A percentile compares a stretch with the other conserved stretches of the same genome.
phyloP scores from a whole-genome alignment of 2,329 filamentous ascomycete species.

The Xylaria sp. region DNA sequence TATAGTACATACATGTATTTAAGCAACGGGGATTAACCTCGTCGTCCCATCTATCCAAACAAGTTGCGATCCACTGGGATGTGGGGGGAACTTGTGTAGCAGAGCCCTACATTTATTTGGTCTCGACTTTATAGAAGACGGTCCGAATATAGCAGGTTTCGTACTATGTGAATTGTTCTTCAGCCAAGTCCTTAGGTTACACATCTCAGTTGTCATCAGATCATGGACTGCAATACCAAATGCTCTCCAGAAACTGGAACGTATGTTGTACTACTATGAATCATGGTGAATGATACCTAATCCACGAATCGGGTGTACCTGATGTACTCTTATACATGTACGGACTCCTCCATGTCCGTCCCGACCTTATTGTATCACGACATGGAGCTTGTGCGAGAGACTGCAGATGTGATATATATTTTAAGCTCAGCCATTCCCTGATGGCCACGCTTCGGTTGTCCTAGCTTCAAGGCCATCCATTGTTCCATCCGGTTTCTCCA shows the following conservation, averaged over 20 bases:
- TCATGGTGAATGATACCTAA: neutral
- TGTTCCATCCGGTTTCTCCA: neutral
- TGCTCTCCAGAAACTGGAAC: neutral
- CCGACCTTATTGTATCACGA: constrained; percentile 38
- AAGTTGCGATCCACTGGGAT: neutral
- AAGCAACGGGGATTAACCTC: neutral
- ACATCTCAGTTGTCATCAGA: neutral
- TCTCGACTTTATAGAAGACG: neutral
- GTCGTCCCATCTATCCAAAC: neutral
- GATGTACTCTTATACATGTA: neutral
- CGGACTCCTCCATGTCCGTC: constrained; percentile 47
- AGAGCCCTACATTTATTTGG: neutral
- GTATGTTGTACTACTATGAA: neutral
- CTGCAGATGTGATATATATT: constrained; percentile 11
- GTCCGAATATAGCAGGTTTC: neutral
- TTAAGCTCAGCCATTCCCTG: neutral
- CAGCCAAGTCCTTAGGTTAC: neutral
- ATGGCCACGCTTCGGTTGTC: neutral
- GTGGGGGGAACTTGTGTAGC: neutral
- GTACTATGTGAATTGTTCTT: neutral
- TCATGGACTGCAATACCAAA: neutral
- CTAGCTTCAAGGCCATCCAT: neutral
- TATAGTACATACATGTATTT: neutral
- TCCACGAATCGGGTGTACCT: neutral
- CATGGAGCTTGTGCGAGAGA: neutral